Evolutionary conservation across 148 eudicot species (phyloP).

Genomic region (Rhododendron vialii): DNA sequence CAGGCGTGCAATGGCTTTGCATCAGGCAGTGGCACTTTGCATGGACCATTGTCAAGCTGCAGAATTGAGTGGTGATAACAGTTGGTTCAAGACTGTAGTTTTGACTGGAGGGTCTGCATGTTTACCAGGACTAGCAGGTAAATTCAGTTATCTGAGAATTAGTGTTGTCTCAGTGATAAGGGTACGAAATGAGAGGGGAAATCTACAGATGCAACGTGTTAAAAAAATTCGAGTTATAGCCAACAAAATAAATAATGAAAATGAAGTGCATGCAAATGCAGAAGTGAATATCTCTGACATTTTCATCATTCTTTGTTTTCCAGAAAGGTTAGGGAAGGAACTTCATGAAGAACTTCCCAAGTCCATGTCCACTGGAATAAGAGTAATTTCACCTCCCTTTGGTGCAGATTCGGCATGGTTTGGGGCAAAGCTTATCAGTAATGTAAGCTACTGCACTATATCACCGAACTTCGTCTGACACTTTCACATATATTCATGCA

Average conservation of each 20-base stretch:
- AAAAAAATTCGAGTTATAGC: not conserved
- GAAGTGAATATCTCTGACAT: not conserved
- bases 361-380: conserved; percentile 50
- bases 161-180: not conserved
- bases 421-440: conserved; percentile 86
- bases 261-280: not conserved
- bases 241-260: not conserved
- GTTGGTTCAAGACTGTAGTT: conserved; percentile 93
- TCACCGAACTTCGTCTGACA: not conserved
- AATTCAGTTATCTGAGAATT: not conserved
- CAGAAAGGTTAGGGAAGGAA: conserved; percentile 91
- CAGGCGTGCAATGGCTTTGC: conserved; percentile 84
- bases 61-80: conserved; percentile 53
- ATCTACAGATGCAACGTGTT: not conserved
- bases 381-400: conserved; percentile 70
- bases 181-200: not conserved
- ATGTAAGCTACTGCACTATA: conserved; percentile 42
- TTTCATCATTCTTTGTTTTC: conserved; percentile 2
- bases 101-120: conserved; percentile 84
- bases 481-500: not conserved
- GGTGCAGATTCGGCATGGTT: conserved; percentile 87
- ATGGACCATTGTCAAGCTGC: conserved; percentile 88
- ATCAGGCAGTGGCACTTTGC: conserved; percentile 81
- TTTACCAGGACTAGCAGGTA: conserved; percentile 87
- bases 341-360: conserved; percentile 46